These are phyloP conservation scores for Flaveria brownii DNA, from an alignment of 129 eudicot genomes.

Conservation along the genomic window DNA sequence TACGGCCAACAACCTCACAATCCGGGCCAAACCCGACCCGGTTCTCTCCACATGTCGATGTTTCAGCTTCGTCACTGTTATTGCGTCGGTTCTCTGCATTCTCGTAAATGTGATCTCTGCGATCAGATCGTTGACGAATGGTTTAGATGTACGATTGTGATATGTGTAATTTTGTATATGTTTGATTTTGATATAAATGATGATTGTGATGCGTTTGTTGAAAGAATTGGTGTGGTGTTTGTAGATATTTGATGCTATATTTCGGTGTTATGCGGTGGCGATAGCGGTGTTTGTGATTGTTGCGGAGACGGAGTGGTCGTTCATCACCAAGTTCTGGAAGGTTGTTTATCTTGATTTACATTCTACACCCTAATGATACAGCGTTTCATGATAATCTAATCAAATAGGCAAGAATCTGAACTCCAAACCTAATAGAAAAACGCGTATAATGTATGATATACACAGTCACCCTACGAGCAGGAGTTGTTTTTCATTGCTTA, in stretches of 20 bases:
- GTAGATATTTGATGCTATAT: conserved; percentile 88
- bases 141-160: conserved; percentile 52
- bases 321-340: conserved; percentile 77
- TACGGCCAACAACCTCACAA: conserved; percentile 18
- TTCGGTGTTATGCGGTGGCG: conserved; percentile 80
- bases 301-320: conserved; percentile 88
- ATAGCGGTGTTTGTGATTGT: conserved; percentile 65
- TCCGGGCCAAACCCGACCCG: conserved; percentile 54
- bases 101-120: conserved; percentile 73
- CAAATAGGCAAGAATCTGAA: too few relatives aligned
- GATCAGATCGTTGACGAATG: conserved; percentile 62
- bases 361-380: neutral
- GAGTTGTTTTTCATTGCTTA: too few relatives aligned
- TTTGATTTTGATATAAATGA: neutral
- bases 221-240: neutral
- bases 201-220: neutral
- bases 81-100: conserved; percentile 79
- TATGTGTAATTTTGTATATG: neutral
- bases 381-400: neutral
- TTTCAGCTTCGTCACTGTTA: conserved; percentile 73
- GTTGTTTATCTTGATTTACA: conserved; percentile 33
- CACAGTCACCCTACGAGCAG: too few relatives aligned
- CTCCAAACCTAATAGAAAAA: too few relatives aligned
- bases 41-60: conserved; percentile 61
- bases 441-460: too few relatives aligned